phyloP scores from a whole-genome alignment of 805 yeast genomes.

The Yarrowia divulgata region DNA sequence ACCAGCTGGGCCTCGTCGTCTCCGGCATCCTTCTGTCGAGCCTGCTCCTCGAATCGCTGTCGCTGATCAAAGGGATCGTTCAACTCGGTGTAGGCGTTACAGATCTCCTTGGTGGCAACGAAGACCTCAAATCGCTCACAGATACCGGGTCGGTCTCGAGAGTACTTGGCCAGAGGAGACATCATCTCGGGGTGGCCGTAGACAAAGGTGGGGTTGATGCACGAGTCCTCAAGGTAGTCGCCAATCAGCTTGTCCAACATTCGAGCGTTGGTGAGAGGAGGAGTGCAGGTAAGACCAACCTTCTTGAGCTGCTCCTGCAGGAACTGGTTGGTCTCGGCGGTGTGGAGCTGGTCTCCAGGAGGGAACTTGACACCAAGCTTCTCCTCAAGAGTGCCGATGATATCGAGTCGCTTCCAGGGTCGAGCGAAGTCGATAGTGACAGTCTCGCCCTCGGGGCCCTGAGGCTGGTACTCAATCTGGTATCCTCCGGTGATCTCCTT shows the following conservation, averaged over 20 bases:
- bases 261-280: slow-evolving; percentile 95
- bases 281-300: slow-evolving; percentile 85
- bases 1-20: slow-evolving; percentile 98
- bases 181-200: slow-evolving; percentile 99
- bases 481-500: slow-evolving; percentile 92
- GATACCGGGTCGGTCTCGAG: slow-evolving; percentile 89
- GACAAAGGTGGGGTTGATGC: slow-evolving; percentile 96
- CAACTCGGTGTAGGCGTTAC: slow-evolving; percentile 98
- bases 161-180: slow-evolving; percentile 98
- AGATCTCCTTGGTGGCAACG: slow-evolving; percentile 97
- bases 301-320: slow-evolving; percentile 78
- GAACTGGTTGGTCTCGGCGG: slow-evolving; percentile 91
- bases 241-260: slow-evolving; percentile 98
- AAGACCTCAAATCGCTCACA: slow-evolving; percentile 99
- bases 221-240: slow-evolving; percentile 84
- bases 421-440: slow-evolving; percentile 85
- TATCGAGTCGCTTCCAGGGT: slow-evolving; percentile 98
- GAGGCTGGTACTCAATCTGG: slow-evolving; percentile 87
- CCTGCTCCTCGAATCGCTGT: slow-evolving; percentile 97
- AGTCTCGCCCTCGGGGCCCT: slow-evolving; percentile 81
- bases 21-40: slow-evolving; percentile 97
- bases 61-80: slow-evolving; percentile 99
- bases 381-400: slow-evolving; percentile 95
- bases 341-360: slow-evolving; percentile 92
- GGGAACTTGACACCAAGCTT: slow-evolving; percentile 88